These are phyloP conservation scores for Malus hybrid DNA, from an alignment of 331 rosid genomes.

Conservation along the genomic window DNA sequence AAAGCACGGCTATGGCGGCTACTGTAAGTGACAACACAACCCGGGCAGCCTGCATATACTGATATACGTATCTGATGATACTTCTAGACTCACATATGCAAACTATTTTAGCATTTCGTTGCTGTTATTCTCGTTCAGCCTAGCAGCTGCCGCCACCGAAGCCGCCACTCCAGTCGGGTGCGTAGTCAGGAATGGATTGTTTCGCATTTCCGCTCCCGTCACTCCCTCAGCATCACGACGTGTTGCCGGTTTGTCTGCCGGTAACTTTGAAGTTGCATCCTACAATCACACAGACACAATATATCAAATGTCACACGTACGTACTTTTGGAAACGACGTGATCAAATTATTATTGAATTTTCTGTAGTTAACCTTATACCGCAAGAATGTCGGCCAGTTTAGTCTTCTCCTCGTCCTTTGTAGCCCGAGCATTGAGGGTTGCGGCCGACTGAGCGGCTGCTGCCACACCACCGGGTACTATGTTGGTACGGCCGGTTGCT, in stretches of 20 bases:
- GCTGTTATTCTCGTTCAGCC: constrained; percentile 31
- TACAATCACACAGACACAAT: background rate
- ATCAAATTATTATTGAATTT: background rate
- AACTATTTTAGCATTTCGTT: background rate
- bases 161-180: constrained; percentile 55
- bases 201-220: constrained; percentile 57
- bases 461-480: constrained; percentile 55
- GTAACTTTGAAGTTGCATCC: constrained; percentile 46
- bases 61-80: background rate
- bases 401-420: constrained; percentile 37
- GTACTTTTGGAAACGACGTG: background rate
- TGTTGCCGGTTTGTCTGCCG: constrained; percentile 43
- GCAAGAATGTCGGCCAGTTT: constrained; percentile 46
- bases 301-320: background rate
- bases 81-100: background rate
- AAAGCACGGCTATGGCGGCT: background rate
- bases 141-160: constrained; percentile 54
- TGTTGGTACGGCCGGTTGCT: constrained; percentile 51
- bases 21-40: background rate
- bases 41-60: background rate
- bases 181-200: constrained; percentile 40
- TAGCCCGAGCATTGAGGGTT: constrained; percentile 43
- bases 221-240: constrained; percentile 63
- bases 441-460: constrained; percentile 64
- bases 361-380: background rate